Evolutionary conservation across 2,329 filamentous ascomycete species (phyloP).

Genomic region (Cryphonectria carpinicola): DNA sequence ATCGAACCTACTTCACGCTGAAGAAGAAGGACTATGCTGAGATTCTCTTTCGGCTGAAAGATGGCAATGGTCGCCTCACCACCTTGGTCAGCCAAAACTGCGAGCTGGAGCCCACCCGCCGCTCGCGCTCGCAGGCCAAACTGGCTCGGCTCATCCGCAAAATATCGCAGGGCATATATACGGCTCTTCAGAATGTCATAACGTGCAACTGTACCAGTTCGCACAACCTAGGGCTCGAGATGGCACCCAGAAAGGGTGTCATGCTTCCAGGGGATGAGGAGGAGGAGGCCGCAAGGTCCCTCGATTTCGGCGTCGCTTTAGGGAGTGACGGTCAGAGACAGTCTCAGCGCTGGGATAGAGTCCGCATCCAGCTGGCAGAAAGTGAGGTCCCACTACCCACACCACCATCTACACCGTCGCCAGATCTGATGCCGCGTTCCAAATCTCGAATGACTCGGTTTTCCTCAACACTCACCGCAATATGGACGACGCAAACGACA

Average conservation of each 20-base stretch:
- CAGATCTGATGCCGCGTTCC: neutral
- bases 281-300: neutral
- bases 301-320: neutral
- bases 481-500: neutral
- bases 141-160: conserved; percentile 8
- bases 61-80: conserved; percentile 18
- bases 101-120: conserved; percentile 16
- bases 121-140: conserved; percentile 12
- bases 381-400: neutral
- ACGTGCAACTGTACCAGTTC: conserved; percentile 14
- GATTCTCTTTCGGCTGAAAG: conserved; percentile 18
- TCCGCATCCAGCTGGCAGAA: conserved; percentile 5
- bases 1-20: conserved; percentile 15
- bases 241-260: conserved; percentile 4
- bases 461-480: conserved; percentile 1
- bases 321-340: conserved; percentile 3
- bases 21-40: conserved; percentile 26
- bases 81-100: conserved; percentile 18
- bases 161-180: conserved; percentile 4
- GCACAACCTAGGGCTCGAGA: conserved; percentile 10
- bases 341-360: conserved; percentile 6
- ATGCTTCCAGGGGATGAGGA: conserved; percentile 8
- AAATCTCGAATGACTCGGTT: neutral
- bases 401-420: neutral
- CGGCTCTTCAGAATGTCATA: conserved; percentile 3